Percentiles rank a stretch among this genome's conserved stretches.
These are phyloP conservation scores for Aureobasidium zeae DNA, from an alignment of 2,329 filamentous ascomycete species.

Conservation along the genomic window DNA sequence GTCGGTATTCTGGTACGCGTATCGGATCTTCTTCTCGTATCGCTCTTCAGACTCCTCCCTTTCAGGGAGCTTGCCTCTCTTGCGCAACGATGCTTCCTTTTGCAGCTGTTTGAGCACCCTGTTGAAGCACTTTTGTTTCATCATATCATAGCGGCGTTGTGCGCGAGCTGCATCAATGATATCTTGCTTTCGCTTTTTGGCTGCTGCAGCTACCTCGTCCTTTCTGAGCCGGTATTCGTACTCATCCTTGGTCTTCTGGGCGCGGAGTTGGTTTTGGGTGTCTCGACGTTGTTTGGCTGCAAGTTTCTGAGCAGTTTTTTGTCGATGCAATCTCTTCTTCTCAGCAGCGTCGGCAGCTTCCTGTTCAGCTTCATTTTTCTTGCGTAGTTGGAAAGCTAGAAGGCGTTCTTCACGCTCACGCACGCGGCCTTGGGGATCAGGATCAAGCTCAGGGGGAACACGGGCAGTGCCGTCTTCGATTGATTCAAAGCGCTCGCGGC, in stretches of 20 bases:
- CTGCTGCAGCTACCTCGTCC: not conserved
- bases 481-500: conserved; percentile 35
- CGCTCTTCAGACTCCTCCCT: not conserved
- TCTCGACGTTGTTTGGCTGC: conserved; percentile 14
- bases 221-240: conserved; percentile 6
- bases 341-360: conserved; percentile 16
- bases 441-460: conserved; percentile 36
- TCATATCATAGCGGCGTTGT: conserved; percentile 5
- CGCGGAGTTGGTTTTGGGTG: not conserved
- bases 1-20: conserved; percentile 5
- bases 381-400: conserved; percentile 21
- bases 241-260: conserved; percentile 4
- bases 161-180: conserved; percentile 5
- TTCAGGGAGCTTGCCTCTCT: not conserved
- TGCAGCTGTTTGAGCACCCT: conserved; percentile 5
- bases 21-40: not conserved
- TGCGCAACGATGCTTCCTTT: conserved; percentile 15
- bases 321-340: conserved; percentile 6
- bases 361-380: conserved; percentile 17
- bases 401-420: conserved; percentile 26
- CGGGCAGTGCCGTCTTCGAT: conserved; percentile 36
- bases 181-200: conserved; percentile 10
- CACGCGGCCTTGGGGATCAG: conserved; percentile 32
- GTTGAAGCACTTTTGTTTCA: conserved; percentile 7
- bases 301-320: conserved; percentile 16